A percentile compares a stretch with the other conserved stretches of the same genome.
phyloP scores from a whole-genome alignment of 2,329 filamentous ascomycete genomes.

The Cryphonectria radicalis region DNA sequence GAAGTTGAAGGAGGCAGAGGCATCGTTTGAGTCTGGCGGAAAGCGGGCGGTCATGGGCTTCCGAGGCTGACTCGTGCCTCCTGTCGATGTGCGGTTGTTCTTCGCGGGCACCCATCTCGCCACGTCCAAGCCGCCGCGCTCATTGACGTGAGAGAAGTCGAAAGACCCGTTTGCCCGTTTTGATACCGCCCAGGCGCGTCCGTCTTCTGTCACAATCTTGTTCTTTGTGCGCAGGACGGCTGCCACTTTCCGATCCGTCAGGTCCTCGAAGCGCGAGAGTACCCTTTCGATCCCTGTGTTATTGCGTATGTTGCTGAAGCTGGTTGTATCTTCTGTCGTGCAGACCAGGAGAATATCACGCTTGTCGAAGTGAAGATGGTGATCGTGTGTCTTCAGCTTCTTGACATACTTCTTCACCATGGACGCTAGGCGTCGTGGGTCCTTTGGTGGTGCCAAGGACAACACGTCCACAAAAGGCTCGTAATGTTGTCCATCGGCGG shows the following conservation, averaged over 20 bases:
- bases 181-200: slow-evolving; percentile 11
- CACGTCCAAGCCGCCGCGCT: background rate
- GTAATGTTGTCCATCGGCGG: slow-evolving; percentile 14
- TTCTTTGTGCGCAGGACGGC: slow-evolving; percentile 19
- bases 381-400: slow-evolving; percentile 9
- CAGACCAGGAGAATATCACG: slow-evolving; percentile 16
- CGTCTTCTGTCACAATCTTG: slow-evolving; percentile 18
- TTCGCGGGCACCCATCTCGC: slow-evolving; percentile 19
- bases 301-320: background rate
- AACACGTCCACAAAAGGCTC: slow-evolving; percentile 19
- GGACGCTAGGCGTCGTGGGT: slow-evolving; percentile 22
- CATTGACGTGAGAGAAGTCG: slow-evolving; percentile 12
- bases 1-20: slow-evolving; percentile 17
- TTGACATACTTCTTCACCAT: slow-evolving; percentile 18
- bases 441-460: slow-evolving; percentile 19
- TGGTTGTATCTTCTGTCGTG: slow-evolving; percentile 4
- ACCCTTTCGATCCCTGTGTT: background rate
- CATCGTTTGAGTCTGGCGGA: background rate
- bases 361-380: slow-evolving; percentile 14
- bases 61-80: background rate
- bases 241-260: slow-evolving; percentile 2
- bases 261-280: slow-evolving; percentile 9
- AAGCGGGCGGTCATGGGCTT: background rate
- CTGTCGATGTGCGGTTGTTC: slow-evolving; percentile 3
- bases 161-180: slow-evolving; percentile 15